These are phyloP conservation scores for Penicillium hordei DNA, from an alignment of 2,329 filamentous ascomycete genomes.

Conservation along the genomic window DNA sequence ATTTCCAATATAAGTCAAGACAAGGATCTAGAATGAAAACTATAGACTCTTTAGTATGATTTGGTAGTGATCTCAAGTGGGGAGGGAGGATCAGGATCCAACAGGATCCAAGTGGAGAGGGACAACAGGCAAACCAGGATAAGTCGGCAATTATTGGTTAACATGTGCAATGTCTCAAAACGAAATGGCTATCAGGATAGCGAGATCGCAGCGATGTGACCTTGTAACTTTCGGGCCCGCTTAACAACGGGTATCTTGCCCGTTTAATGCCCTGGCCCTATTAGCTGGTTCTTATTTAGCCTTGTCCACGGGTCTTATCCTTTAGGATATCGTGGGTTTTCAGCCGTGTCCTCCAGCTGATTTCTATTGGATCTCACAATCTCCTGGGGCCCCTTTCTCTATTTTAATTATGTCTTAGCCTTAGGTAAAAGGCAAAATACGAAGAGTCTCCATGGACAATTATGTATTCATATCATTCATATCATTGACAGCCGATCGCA, in stretches of 20 bases:
- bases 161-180: conserved; percentile 23
- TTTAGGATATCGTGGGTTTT: conserved; percentile 3
- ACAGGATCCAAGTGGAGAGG: background rate
- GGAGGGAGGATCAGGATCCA: background rate
- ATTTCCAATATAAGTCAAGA: background rate
- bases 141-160: conserved; percentile 6
- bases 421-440: background rate
- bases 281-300: conserved; percentile 1
- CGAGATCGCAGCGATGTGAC: conserved; percentile 21
- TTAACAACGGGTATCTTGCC: conserved; percentile 25
- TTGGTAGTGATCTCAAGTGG: background rate
- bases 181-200: conserved; percentile 5
- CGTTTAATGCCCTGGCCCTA: conserved; percentile 14
- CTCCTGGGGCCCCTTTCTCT: background rate
- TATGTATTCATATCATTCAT: background rate
- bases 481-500: background rate
- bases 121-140: background rate
- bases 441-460: background rate
- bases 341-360: background rate
- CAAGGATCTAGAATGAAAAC: background rate
- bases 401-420: background rate
- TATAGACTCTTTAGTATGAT: background rate
- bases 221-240: conserved; percentile 27
- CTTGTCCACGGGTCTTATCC: conserved; percentile 14
- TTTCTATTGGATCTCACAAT: background rate